Evolutionary conservation across 2,329 filamentous ascomycete species (phyloP), one percentile per base, ranked within the genome.

Genomic region (Lasiodiplodia sp.): DNA sequence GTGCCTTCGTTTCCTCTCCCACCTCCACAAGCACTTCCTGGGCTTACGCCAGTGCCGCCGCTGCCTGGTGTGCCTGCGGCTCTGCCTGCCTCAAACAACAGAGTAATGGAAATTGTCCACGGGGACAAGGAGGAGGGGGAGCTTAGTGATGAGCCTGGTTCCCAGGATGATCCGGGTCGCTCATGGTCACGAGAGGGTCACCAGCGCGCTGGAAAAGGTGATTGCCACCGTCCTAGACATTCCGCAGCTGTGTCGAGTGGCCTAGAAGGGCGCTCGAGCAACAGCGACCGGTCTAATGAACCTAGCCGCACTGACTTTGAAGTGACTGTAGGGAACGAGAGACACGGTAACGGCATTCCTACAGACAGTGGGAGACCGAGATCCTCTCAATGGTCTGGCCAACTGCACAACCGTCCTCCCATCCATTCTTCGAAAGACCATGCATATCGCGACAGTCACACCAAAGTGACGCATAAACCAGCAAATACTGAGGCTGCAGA

Each of bases 71-170:
- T 63, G 49, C 71, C 70, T 60, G 70, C 57, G 14, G 60, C 21
- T 31, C 23, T 34, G 2, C 49, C 71, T 44, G 60, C 68, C 10
- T 62, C 69, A 4, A 71, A 72, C 31, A 68, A 79, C 31, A 76
- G 76, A 60, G 56, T 78, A 12, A 70, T 71, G 37, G 74, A 77
- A 18, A 74, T 77, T 37, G 72, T 78, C 60, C 77, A 83, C 56
- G 78, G 78, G 67, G 84, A 86, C 68, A 81, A 81, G 68, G 92
- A 96, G 74, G 92, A 96, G 74, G 92, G 91, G 18, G 93, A 96
- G 77, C 78, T 96, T 37, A 92, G 88, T 71, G 92, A 95, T 73
- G 91, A 93, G 44, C 65, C 65, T 18, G 65, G 49, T 16, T 38
- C 47, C 8, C 53, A 52, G 28, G 65, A 57, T 14, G 65, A 67